Percentiles rank a stretch among this genome's conserved stretches.
Conservation (phyloP, 805 yeast species). For the Yarrowia divulgata region DNA sequence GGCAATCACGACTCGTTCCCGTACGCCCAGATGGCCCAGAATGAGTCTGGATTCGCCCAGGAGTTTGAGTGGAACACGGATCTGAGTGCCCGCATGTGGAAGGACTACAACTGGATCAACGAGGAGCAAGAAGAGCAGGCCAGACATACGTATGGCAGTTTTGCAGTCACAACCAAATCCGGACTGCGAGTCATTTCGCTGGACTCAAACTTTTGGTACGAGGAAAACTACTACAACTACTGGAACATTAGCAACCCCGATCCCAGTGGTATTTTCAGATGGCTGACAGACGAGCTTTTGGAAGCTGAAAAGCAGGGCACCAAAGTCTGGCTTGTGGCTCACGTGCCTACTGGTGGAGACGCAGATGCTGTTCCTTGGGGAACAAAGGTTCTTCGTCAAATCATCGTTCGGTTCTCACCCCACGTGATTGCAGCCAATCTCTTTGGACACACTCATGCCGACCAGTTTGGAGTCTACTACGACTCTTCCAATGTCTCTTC, state of each 20-base stretch:
- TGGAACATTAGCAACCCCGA: constrained; percentile 60
- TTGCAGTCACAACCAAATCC: constrained; percentile 59
- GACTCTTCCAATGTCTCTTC: constrained; percentile 51
- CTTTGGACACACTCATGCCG: constrained; percentile 75
- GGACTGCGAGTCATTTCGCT: constrained; percentile 68
- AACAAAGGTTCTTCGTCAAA: constrained; percentile 61
- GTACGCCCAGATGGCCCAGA: constrained; percentile 70
- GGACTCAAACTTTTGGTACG: constrained; percentile 73
- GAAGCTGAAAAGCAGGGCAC: constrained; percentile 64
- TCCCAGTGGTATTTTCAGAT: constrained; percentile 67
- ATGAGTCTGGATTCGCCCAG: constrained; percentile 54
- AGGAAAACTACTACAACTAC: constrained; percentile 65
- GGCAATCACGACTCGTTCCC: constrained; percentile 81
- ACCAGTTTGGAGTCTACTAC: constrained; percentile 68
- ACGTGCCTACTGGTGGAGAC: constrained; percentile 60
- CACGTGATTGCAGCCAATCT: constrained; percentile 71
- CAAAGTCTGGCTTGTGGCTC: constrained; percentile 79
- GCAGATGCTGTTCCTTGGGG: constrained; percentile 70
- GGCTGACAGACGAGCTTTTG: constrained; percentile 65
- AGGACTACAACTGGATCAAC: constrained; percentile 57
- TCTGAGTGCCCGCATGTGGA: constrained; percentile 59
- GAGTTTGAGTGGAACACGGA: constrained; percentile 58
- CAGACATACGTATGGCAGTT: constrained; percentile 62
- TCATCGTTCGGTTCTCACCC: constrained; percentile 72
- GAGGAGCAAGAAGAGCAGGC: constrained; percentile 48